A percentile compares a stretch with the other conserved stretches of the same genome.
Evolutionary conservation across 345 rosid genomes (phyloP).

Genomic region (Hirschfeldia incana): DNA sequence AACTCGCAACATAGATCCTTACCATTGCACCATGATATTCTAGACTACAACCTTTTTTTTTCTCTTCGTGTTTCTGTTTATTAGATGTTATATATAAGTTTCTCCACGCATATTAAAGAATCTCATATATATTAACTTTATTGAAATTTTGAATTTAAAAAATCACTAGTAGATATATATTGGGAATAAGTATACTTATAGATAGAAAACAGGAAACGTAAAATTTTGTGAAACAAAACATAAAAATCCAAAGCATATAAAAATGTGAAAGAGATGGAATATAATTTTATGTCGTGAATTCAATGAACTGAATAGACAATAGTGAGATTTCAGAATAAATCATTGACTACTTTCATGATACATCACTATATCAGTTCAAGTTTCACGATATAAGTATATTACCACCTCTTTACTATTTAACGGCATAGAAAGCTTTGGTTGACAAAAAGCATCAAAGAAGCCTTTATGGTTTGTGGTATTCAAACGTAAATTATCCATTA

Average conservation of each 20-base stretch:
- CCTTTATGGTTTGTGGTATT: background rate
- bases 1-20: too few relatives aligned
- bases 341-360: background rate
- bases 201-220: background rate
- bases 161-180: background rate
- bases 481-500: background rate
- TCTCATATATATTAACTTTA: background rate
- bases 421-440: background rate
- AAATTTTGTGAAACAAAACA: background rate
- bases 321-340: background rate
- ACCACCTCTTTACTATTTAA: background rate
- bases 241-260: background rate
- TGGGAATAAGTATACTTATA: background rate
- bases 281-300: constrained; percentile 2
- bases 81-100: background rate
- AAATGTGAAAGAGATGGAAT: background rate
- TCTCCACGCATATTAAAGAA: background rate
- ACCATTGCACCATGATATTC: too few relatives aligned
- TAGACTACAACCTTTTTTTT: background rate
- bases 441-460: background rate
- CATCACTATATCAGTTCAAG: background rate
- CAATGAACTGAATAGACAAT: constrained; percentile 5
- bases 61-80: background rate
- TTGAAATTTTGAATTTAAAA: background rate
- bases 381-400: background rate